Percentiles rank a stretch among this genome's conserved stretches.
Evolutionary conservation across 2,329 filamentous ascomycete species (phyloP).

Genomic region (Sphaerulina vaccinii): DNA sequence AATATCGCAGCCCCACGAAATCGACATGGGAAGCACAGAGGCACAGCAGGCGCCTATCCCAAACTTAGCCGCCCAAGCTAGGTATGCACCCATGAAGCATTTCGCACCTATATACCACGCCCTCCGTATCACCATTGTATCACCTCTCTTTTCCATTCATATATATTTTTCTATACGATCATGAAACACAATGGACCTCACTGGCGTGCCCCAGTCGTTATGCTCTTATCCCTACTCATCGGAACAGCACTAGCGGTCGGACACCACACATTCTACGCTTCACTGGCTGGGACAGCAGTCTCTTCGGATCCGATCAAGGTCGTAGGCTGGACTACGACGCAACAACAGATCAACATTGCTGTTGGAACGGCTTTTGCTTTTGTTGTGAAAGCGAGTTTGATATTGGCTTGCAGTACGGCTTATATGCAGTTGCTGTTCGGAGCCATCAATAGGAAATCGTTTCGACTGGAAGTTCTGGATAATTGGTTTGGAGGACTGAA

Average conservation of each 20-base stretch:
- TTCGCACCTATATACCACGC: slow-evolving; percentile 5
- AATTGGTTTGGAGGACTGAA: slow-evolving; percentile 16
- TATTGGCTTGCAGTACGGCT: slow-evolving; percentile 16
- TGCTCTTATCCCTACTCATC: slow-evolving; percentile 6
- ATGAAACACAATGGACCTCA: slow-evolving; percentile 9
- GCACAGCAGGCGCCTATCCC: slow-evolving; percentile 13
- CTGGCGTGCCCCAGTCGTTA: slow-evolving; percentile 7
- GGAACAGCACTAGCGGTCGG: slow-evolving; percentile 3
- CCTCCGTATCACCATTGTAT: slow-evolving; percentile 2
- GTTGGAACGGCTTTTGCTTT: slow-evolving; percentile 23
- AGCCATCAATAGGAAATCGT: not conserved
- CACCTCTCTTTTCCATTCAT: not conserved
- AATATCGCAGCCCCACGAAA: no score
- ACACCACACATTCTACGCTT: slow-evolving; percentile 16
- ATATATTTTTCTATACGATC: not conserved
- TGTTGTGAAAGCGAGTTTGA: slow-evolving; percentile 17
- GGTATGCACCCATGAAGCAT: not conserved
- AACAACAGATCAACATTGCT: slow-evolving; percentile 20
- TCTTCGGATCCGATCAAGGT: slow-evolving; percentile 10
- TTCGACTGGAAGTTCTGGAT: slow-evolving; percentile 12
- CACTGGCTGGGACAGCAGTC: slow-evolving; percentile 1
- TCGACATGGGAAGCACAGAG: not conserved
- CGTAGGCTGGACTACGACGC: slow-evolving; percentile 11
- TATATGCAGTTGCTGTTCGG: slow-evolving; percentile 22
- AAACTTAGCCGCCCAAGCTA: slow-evolving; percentile 13